Conservation (phyloP, 441 rosid genomes). For the Gossypium schwendimanii region DNA sequence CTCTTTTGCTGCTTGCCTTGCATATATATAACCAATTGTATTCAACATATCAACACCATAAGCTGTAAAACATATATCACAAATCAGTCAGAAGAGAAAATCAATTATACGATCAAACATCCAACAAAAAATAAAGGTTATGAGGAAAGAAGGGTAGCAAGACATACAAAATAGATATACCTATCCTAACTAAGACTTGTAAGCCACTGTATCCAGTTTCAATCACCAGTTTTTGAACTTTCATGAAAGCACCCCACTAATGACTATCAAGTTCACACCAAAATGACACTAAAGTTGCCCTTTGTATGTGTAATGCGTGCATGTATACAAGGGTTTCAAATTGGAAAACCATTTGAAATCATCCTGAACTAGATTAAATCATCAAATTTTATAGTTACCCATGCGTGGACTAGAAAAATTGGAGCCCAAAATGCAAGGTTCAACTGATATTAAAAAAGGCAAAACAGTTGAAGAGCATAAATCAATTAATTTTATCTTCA, state of each 20-base stretch:
- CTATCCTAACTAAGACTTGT: not conserved
- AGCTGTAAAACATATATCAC: slow-evolving; percentile 43
- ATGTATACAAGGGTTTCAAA: not conserved
- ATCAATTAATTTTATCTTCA: not conserved
- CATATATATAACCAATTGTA: slow-evolving; percentile 82
- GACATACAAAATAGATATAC: not conserved
- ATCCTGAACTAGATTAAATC: not conserved
- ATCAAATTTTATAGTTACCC: not conserved
- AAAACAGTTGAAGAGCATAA: not conserved
- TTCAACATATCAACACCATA: slow-evolving; percentile 91
- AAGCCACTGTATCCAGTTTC: not conserved
- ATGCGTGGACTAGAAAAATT: not conserved
- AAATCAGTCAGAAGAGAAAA: slow-evolving; percentile 5
- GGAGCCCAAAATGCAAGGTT: not conserved
- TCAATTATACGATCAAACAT: not conserved
- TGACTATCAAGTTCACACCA: not conserved
- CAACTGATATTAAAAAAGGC: not conserved
- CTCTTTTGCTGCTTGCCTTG: slow-evolving; percentile 88
- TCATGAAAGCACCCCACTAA: not conserved
- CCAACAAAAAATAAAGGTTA: not conserved
- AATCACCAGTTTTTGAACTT: not conserved
- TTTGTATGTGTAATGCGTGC: not conserved
- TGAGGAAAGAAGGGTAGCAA: not conserved
- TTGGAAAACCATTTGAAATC: not conserved
- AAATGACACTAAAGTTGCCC: not conserved